Percentiles rank a stretch among this genome's conserved stretches.
These are phyloP conservation scores for Heimioporus retisporus DNA, from an alignment of 1,284 basidiomycete genomes.

Conservation along the genomic window DNA sequence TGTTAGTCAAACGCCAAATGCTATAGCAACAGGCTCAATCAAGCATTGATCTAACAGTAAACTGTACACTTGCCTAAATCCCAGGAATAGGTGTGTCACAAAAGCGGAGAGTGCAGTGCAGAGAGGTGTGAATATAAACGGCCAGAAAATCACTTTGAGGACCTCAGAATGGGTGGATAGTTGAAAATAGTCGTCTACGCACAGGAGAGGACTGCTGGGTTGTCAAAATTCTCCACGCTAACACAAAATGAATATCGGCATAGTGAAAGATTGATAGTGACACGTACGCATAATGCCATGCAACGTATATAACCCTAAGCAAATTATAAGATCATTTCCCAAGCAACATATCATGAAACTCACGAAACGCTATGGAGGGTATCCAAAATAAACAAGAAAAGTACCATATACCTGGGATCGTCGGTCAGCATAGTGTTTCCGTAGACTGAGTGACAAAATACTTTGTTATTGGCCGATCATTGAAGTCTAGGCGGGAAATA, in stretches of 20 bases:
- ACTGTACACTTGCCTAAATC: slow-evolving; percentile 16
- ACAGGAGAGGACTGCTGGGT: not conserved
- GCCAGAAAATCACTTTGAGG: slow-evolving; percentile 39
- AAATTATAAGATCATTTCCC: not conserved
- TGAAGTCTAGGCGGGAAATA: slow-evolving; percentile 47
- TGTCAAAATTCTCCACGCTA: not conserved
- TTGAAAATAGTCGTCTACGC: too few relatives aligned
- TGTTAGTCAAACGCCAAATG: slow-evolving; percentile 46
- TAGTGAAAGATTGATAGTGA: too few relatives aligned
- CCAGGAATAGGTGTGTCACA: slow-evolving; percentile 17
- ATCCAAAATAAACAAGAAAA: not conserved
- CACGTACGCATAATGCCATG: not conserved
- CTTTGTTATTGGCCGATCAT: slow-evolving; percentile 47
- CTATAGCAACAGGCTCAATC: slow-evolving; percentile 19
- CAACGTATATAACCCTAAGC: not conserved
- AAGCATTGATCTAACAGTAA: not conserved
- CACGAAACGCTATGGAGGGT: not conserved
- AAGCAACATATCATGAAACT: not conserved
- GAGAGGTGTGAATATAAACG: slow-evolving; percentile 56
- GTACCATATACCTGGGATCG: slow-evolving; percentile 42
- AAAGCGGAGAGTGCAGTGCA: slow-evolving; percentile 49
- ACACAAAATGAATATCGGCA: too few relatives aligned
- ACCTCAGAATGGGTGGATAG: too few relatives aligned
- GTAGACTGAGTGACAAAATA: not conserved
- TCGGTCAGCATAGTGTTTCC: not conserved